Evolutionary conservation across 2,329 filamentous ascomycete genomes (phyloP), one percentile per base, ranked within the genome.

Genomic region (Cordyceps farinosa): DNA sequence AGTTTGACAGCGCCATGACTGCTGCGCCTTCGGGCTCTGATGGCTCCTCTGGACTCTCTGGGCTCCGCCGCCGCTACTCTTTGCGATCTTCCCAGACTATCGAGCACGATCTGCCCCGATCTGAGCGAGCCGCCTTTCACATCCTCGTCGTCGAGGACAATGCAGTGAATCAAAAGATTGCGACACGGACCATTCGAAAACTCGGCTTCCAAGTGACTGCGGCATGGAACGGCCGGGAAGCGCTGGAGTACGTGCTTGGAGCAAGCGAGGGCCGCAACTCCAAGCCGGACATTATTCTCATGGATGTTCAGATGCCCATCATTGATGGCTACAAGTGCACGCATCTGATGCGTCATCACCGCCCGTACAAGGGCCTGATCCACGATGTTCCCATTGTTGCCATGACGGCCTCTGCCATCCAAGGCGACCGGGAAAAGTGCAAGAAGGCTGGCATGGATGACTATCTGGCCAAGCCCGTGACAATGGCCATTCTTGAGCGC

Each of bases 141-240:
- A 80, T 94, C n/a, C 76, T 94, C 27, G 85, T 95, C 1, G 90
- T 93, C 2, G 91, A 94, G 75, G 91, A 94, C 71, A 92, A 93
- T 69, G 79, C 82, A 2, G 88, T 90, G 66, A 91, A 91, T 67
- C 88, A 91, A 70, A 88, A 90, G 70, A 91, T 92, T 66, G 90
- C 90, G 2, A 82, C 88, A 32, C 90, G 88, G 69, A 90, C 89
- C 0, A 91, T 93, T 67, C 82, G 81, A 64, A 91, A 90, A 69
- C 82, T 93, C 10, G 87, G 88, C 1, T 92, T 92, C 69, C 83
- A 82, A 5, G 89, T 90, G 4, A 83, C 80, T 7, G 90, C 89
- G 1, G 86, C 87, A 0, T 91, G 88, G 87, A 92, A 92, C 68
- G 90, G 90, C 30, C 86, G 89, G 72, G 90, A 94, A 71, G 90